phyloP scores from a whole-genome alignment of 179 eudicot species.

The Kewa caespitosa region DNA sequence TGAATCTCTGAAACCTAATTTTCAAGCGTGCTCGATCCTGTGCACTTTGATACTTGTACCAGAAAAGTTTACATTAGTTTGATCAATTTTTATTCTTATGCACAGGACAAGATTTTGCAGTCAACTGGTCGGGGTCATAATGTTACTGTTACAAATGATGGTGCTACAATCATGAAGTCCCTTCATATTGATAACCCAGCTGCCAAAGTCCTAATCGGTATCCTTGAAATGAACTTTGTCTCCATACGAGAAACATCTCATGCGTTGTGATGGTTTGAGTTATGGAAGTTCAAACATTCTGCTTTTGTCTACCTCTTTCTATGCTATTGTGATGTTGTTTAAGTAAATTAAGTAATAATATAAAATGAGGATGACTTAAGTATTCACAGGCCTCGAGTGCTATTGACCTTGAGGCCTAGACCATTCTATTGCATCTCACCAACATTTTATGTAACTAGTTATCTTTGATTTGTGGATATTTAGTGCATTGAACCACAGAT shows the following conservation, averaged over 20 bases:
- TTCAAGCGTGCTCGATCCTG: background rate
- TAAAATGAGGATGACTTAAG: background rate
- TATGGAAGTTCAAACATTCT: background rate
- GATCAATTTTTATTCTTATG: background rate
- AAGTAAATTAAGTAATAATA: background rate
- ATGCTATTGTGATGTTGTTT: background rate
- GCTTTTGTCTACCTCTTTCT: background rate
- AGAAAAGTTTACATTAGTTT: background rate
- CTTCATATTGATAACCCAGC: conserved; percentile 96
- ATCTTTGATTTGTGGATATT: background rate
- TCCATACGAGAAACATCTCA: background rate
- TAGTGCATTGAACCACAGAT: background rate
- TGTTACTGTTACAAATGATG: conserved; percentile 97
- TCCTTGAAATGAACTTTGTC: conserved; percentile 37
- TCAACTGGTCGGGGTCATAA: conserved; percentile 90
- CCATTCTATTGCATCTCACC: background rate
- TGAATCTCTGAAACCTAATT: background rate
- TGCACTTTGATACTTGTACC: background rate
- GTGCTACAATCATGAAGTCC: conserved; percentile 95
- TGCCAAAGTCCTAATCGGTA: conserved; percentile 98
- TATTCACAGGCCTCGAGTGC: background rate
- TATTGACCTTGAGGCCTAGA: background rate
- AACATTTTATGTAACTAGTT: background rate
- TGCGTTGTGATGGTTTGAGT: background rate
- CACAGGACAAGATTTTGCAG: conserved; percentile 91